Base-by-base conservation (phyloP, 345 rosid genomes). In the Syzygium aqueum region DNA sequence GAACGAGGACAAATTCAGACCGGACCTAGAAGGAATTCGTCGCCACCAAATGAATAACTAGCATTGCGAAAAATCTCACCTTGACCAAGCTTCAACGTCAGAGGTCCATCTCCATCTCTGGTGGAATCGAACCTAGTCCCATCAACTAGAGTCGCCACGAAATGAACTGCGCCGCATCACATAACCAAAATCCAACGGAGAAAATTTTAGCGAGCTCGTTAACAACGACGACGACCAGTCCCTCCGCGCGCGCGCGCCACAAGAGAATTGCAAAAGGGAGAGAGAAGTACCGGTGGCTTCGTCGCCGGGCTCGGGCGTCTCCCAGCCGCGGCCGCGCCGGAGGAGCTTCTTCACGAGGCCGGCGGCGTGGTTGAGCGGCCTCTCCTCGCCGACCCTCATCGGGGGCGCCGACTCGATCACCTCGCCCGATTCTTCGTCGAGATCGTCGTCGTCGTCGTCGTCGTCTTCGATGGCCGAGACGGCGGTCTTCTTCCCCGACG, bases 381-480 rank as follows among this genome's bases (percentile, higher is more conserved):
- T 92, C 92, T 94, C 95, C 83, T 95, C 93, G 16, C 94, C 94
- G 37, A 95, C 92, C 86, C 91, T 88, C 51, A 90, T 94, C 84
- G 97, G 93, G 7, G 94, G 95, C 85, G 94, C 93, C 40, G 96
- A 94, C 87, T 94, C 94, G 86, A 94, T 90, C 86, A 87, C 96
- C 88, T 93, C 95, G 65, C 95, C 94, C 3, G 94, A 93, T 87
- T 95, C 96, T 87, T 95, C 97, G 25, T 93, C 95, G 84, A 92
- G 88, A 87, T 89, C 94, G 28, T 91, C 93, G 13, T 89, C 92
- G 37, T 91, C 93, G 11, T 89, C 92, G 11, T 50, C 51, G 27
- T 28, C 65, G 51, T 85, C 93, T 40, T 86, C 89, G 37, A 84
- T 85, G 78, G 80, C 89, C 37, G 94, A 87, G 73, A 89, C 49